These are phyloP conservation scores for Alternaria arborescens DNA, from an alignment of 2,329 filamentous ascomycete species.

Conservation along the genomic window DNA sequence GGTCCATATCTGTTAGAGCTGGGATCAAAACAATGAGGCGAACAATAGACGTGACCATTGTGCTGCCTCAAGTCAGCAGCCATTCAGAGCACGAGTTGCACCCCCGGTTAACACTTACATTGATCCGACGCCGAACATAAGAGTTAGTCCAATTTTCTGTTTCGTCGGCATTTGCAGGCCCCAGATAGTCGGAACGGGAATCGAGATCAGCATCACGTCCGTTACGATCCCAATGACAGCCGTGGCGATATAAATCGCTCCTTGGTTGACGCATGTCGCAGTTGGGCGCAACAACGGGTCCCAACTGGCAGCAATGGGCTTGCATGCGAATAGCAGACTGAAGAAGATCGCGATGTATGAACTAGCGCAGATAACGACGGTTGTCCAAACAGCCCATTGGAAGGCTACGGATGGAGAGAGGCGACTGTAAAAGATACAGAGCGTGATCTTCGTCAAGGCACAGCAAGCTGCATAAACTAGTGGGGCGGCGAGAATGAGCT, in stretches of 20 bases:
- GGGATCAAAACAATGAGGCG: conserved; percentile 23
- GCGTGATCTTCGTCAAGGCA: conserved; percentile 27
- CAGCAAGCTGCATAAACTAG: conserved; percentile 23
- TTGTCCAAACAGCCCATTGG: conserved; percentile 22
- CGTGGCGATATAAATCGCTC: conserved; percentile 32
- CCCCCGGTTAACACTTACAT: conserved; percentile 19
- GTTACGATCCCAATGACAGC: conserved; percentile 31
- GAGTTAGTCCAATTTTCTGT: conserved; percentile 28
- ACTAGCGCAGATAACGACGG: conserved; percentile 26
- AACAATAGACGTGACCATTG: conserved; percentile 25
- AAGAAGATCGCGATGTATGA: conserved; percentile 34
- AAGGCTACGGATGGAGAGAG: conserved; percentile 19
- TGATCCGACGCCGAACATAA: conserved; percentile 31
- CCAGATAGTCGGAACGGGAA: conserved; percentile 31
- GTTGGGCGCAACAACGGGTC: conserved; percentile 21
- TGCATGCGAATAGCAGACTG: conserved; percentile 33
- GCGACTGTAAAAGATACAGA: conserved; percentile 31
- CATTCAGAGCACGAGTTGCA: background rate
- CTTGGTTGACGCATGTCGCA: conserved; percentile 27
- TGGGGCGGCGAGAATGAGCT: conserved; percentile 29
- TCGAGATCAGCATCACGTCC: conserved; percentile 27
- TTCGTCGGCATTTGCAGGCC: conserved; percentile 29
- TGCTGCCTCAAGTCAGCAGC: conserved; percentile 15
- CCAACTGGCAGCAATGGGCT: conserved; percentile 31
- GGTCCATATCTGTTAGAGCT: conserved; percentile 23